A percentile compares a stretch with the other conserved stretches of the same genome.
Conservation (phyloP, 495 filamentous ascomycete species). For the Viridothelium virens region DNA sequence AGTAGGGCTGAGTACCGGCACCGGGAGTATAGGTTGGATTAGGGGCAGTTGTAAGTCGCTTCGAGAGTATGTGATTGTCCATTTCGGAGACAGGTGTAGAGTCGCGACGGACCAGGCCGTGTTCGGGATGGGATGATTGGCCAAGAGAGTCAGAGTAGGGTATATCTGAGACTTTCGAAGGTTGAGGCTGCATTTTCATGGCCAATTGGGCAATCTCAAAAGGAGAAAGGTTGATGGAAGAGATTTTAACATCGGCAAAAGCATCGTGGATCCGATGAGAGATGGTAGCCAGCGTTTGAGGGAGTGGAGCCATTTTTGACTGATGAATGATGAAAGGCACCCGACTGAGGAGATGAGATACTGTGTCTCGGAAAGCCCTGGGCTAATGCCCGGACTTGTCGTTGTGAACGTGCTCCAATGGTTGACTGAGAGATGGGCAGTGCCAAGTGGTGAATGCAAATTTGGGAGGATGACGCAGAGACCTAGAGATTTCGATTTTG, state of each 20-base stretch:
- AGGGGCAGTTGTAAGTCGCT: slow-evolving; percentile 9
- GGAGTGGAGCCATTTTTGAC: slow-evolving; percentile 18
- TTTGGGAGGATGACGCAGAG: background rate
- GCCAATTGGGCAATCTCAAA: slow-evolving; percentile 21
- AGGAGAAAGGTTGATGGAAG: slow-evolving; percentile 16
- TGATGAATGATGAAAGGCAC: background rate
- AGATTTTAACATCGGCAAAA: slow-evolving; percentile 2
- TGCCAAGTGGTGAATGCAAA: background rate
- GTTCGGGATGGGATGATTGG: background rate
- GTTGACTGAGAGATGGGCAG: background rate
- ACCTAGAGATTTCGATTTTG: background rate
- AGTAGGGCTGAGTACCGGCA: slow-evolving; percentile 51
- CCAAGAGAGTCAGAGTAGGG: background rate
- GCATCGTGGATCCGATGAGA: slow-evolving; percentile 16
- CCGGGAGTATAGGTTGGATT: slow-evolving; percentile 32
- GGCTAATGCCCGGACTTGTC: slow-evolving; percentile 8
- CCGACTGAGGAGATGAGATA: background rate
- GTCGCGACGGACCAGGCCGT: background rate
- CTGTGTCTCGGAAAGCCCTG: background rate
- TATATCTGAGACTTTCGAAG: slow-evolving; percentile 1
- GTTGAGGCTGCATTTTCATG: background rate
- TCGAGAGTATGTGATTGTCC: slow-evolving; percentile 10
- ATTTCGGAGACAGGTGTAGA: slow-evolving; percentile 10
- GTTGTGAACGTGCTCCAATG: background rate
- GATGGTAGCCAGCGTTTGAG: slow-evolving; percentile 20